phyloP scores from a whole-genome alignment of 148 eudicot species.

The Linanthus parryae region DNA sequence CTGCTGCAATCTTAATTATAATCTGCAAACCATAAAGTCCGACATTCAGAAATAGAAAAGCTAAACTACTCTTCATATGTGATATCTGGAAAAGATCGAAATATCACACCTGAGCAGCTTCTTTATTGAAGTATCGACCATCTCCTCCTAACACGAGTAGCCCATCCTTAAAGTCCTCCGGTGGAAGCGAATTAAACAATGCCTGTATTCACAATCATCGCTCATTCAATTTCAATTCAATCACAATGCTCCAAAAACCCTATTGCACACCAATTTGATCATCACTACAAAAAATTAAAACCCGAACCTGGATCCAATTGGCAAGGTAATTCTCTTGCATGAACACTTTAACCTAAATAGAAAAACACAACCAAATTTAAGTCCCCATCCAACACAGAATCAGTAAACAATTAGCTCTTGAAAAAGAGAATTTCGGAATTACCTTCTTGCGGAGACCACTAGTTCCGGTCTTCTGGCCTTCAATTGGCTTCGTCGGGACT shows the following conservation, averaged over 20 bases:
- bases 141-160: constrained; percentile 95
- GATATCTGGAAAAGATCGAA: constrained; percentile 5
- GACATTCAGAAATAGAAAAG: constrained; percentile 6
- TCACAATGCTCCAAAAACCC: constrained; percentile 15
- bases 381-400: constrained; percentile 8
- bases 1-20: constrained; percentile 91
- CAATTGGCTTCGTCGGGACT: constrained; percentile 59
- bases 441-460: constrained; percentile 97
- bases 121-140: constrained; percentile 88
- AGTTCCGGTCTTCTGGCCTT: constrained; percentile 96
- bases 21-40: too few relatives aligned
- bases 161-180: constrained; percentile 73
- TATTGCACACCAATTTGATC: not conserved
- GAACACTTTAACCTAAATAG: constrained; percentile 76
- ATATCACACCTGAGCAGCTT: constrained; percentile 96
- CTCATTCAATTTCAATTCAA: too few relatives aligned
- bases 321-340: constrained; percentile 91
- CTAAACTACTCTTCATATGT: too few relatives aligned
- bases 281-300: constrained; percentile 4
- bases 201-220: too few relatives aligned
- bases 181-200: constrained; percentile 75
- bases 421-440: too few relatives aligned
- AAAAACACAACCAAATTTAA: constrained; percentile 6
- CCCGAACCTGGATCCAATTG: constrained; percentile 94
- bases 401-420: too few relatives aligned